Evolutionary conservation across 352 stramenopile genomes (phyloP), one percentile per base, ranked within the genome.

Genomic region (Elongisporangium undulatum): DNA sequence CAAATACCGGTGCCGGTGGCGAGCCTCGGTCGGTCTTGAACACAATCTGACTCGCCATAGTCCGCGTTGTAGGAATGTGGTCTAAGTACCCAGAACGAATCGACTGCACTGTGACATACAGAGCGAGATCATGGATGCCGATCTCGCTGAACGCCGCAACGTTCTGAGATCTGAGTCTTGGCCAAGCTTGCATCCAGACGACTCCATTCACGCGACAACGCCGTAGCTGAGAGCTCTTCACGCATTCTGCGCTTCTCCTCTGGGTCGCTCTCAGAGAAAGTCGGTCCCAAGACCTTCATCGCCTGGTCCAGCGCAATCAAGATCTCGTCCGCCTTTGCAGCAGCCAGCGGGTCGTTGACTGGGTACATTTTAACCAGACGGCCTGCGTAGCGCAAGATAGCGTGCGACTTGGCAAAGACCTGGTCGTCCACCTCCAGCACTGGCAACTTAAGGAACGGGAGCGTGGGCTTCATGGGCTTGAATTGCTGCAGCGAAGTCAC

Each of bases 391-490:
- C 64, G 62, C 17, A 75, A 22, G 3, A 83, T 59, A 0, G 67
- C 77, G 7, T 72, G 59, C 19, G 76, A 83, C 63, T 90, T 76
- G 9, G 74, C 59, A 26, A 86, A 66, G 5, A 78, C 57, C 3
- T 81, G 60, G 13, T 66, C 75, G 49, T 85, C 64, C 15, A 85
- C 69, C 61, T 75, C 68, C n/a, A 85, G 61, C n/a, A 75, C 59
- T 8, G 80, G 69, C 2, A 86, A 49, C 53, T 82, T 67, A 50
- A 74, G 57, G 51, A 79, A 85, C 17, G 75, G 75, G 20, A 82
- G 52, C 49, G 53, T 56, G 17, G 61, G 55, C 38, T 81, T 79
- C 53, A 66, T 53, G 9, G 52, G 39, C 16, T 60, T 63, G 9
- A 86, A 63, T 2, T 26, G 23, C 34, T 80, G 66, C 10, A 67